Base-by-base conservation (phyloP, 2,329 filamentous ascomycete genomes). In the Aspergillus pseudotamarii region DNA sequence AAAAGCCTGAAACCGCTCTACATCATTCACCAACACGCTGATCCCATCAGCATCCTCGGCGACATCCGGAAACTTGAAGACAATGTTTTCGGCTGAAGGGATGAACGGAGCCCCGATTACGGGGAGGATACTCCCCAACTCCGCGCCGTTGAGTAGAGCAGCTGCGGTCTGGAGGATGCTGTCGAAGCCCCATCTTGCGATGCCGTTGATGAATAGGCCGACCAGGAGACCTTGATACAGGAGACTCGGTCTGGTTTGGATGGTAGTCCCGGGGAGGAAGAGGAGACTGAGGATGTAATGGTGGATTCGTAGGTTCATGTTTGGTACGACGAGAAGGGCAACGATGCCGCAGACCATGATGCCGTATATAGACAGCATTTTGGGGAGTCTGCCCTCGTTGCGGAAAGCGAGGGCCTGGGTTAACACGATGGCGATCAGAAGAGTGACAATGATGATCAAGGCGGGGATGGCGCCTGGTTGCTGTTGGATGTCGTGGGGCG, bases 111-210 rank as follows among this genome's bases (percentile, higher is more conserved):
- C 58, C 4, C 69, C 64, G 28, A 79, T 71, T 3, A 68, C 63
- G 5, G 78, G 77, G 11, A 78, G 69, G 1, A 70, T 48, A 30
- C 75, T 78, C 8, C 74, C 75, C 3, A 78, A 65, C 50, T 74
- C 71, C 4, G 68, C 77, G 16, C 76, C 78, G 38, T 75, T 72
- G 14, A 79, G 74, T 34, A 89, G 72, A 23, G 82, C 80, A 2
- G 74, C 80, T 1, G 85, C 83, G 0, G 86, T 88, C 69, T 89
- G 82, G 0, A 89, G 79, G 61, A 89, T 86, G 59, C 79, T 81
- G 67, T 84, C 86, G 70, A 88, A 89, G 3, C 86, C 86, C 86
- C 86, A 89, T n/a, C 86, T 79, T 2, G 86, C 86, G 58, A 87
- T 83, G 34, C 86, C 86, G 69, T 88, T 89, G 77, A 89, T 84